phyloP scores from a whole-genome alignment of 371 early-diverging fungal genomes.

The Hamiltosporidium tvaerminnensis region DNA sequence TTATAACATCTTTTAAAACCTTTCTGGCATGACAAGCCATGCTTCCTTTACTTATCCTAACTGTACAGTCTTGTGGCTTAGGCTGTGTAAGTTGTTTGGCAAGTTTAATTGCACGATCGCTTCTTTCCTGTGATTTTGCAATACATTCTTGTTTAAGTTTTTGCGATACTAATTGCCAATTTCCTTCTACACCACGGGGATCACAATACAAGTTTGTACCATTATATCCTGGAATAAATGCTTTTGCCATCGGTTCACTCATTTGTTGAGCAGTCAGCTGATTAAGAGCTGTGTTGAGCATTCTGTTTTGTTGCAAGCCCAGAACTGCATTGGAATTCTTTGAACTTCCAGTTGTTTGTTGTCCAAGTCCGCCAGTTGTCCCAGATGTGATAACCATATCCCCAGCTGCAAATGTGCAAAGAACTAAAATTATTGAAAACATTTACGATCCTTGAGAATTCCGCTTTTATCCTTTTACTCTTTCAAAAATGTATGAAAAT shows the following conservation, averaged over 20 bases:
- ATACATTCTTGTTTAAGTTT: constrained; percentile 4
- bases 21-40: constrained; percentile 21
- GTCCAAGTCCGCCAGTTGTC: no score
- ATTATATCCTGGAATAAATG: background rate
- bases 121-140: background rate
- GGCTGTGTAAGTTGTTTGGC: constrained; percentile 11
- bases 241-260: background rate
- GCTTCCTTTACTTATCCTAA: constrained; percentile 6
- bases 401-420: no score
- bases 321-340: no score
- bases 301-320: constrained; percentile 1
- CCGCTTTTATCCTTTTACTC: no score
- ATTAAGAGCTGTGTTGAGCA: constrained; percentile 4
- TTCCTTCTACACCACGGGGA: constrained; percentile 2
- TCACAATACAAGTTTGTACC: background rate
- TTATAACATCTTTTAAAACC: constrained; percentile 5
- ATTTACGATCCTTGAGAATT: no score
- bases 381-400: no score
- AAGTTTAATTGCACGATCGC: no score
- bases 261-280: background rate
- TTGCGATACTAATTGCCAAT: background rate
- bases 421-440: no score
- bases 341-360: no score
- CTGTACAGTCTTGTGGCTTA: constrained; percentile 19
- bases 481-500: no score